Conservation (phyloP, 306 rosid species). For the Carpinus fangiana region DNA sequence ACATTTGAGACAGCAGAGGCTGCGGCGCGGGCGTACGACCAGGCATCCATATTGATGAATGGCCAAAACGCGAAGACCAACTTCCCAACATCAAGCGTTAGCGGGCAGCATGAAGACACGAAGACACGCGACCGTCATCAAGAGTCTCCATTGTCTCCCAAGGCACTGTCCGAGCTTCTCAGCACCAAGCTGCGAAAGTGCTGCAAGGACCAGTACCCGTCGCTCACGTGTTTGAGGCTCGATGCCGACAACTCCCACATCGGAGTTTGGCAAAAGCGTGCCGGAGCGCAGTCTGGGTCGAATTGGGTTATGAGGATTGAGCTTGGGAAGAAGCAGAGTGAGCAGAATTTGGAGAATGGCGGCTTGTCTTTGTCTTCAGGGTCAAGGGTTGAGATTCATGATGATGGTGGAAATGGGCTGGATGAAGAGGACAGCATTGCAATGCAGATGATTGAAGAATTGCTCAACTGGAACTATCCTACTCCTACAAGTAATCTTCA, state of each 20-base stretch:
- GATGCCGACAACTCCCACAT: constrained; percentile 92
- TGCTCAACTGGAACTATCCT: constrained; percentile 77
- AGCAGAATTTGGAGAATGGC: not conserved
- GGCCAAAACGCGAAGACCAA: constrained; percentile 97
- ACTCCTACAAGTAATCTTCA: constrained; percentile 35
- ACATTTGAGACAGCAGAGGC: constrained; percentile 99
- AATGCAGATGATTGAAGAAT: constrained; percentile 94
- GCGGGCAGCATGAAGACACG: constrained; percentile 25
- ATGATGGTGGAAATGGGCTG: constrained; percentile 16
- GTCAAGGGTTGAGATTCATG: constrained; percentile 3
- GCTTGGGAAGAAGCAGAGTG: constrained; percentile 59
- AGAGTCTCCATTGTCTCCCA: constrained; percentile 53
- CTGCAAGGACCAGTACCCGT: constrained; percentile 89
- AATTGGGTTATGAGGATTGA: constrained; percentile 95
- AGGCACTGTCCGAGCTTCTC: constrained; percentile 83
- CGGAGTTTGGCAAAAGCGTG: constrained; percentile 95
- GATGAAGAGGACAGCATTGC: constrained; percentile 82
- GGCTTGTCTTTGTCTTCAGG: not conserved
- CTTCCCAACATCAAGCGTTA: constrained; percentile 42
- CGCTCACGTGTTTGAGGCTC: constrained; percentile 87
- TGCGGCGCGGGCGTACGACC: constrained; percentile 96
- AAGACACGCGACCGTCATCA: not conserved
- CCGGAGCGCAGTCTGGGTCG: constrained; percentile 73
- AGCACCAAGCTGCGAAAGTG: constrained; percentile 82
- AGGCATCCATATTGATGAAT: constrained; percentile 90